Conservation (phyloP, 345 rosid genomes). For the Trapa incisa region DNA sequence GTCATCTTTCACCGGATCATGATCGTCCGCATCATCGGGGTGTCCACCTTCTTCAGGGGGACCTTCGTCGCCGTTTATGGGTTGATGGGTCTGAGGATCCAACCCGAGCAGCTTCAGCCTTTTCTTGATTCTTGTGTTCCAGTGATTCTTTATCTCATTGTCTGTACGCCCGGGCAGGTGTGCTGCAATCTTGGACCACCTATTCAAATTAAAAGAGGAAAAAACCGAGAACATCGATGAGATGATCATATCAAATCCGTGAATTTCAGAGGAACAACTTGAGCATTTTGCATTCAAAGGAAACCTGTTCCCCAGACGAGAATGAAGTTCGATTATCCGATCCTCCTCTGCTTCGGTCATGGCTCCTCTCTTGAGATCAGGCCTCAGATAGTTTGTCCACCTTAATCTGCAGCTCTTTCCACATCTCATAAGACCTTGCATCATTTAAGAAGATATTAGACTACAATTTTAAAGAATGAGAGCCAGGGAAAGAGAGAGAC, state of each 20-base stretch:
- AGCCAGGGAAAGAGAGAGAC: not conserved
- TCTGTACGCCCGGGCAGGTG: slow-evolving; percentile 85
- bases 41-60: slow-evolving; percentile 6
- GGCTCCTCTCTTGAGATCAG: slow-evolving; percentile 68
- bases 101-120: slow-evolving; percentile 55
- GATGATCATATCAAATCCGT: not conserved
- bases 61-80: slow-evolving; percentile 22
- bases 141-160: slow-evolving; percentile 82
- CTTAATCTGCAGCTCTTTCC: slow-evolving; percentile 79
- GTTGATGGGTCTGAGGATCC: slow-evolving; percentile 53
- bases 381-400: slow-evolving; percentile 82
- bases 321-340: slow-evolving; percentile 62
- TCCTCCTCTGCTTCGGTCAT: slow-evolving; percentile 62
- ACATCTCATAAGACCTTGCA: slow-evolving; percentile 57
- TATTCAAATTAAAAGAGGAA: slow-evolving; percentile 8
- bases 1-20: slow-evolving; percentile 5
- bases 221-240: not conserved
- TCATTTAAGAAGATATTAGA: not conserved
- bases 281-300: not conserved
- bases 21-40: slow-evolving; percentile 19
- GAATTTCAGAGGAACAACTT: not conserved
- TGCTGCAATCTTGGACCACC: slow-evolving; percentile 93
- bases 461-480: not conserved
- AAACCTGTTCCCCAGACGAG: slow-evolving; percentile 67
- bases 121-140: slow-evolving; percentile 86